Evolutionary conservation across 331 rosid genomes (phyloP).

Genomic region (Prunus yedoensis): DNA sequence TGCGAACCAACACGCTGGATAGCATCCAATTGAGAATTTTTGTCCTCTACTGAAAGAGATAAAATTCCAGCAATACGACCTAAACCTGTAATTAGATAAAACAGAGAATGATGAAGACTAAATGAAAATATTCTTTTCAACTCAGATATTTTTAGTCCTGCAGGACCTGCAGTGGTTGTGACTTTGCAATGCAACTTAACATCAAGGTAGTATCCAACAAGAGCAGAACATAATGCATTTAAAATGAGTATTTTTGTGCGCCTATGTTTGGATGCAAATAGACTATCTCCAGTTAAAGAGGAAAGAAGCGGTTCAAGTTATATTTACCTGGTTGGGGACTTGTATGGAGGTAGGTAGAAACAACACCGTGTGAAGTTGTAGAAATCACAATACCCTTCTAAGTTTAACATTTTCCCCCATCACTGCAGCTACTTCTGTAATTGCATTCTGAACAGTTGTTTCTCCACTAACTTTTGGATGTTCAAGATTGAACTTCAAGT

Average conservation of each 20-base stretch:
- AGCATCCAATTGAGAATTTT: slow-evolving; percentile 50
- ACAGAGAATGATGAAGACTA: slow-evolving; percentile 5
- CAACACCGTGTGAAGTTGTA: slow-evolving; percentile 52
- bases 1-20: slow-evolving; percentile 82
- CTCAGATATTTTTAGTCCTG: neutral
- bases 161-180: neutral
- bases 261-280: neutral
- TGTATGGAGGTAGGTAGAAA: slow-evolving; percentile 86
- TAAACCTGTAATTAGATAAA: slow-evolving; percentile 51
- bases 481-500: slow-evolving; percentile 58
- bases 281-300: neutral
- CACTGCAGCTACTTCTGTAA: slow-evolving; percentile 84
- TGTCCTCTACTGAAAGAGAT: slow-evolving; percentile 72
- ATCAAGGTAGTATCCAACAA: neutral
- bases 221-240: neutral
- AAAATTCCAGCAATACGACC: slow-evolving; percentile 95
- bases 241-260: neutral
- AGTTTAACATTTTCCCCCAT: slow-evolving; percentile 92
- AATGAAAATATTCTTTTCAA: slow-evolving; percentile 4
- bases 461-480: slow-evolving; percentile 83
- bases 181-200: neutral
- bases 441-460: slow-evolving; percentile 71
- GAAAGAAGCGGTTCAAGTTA: neutral
- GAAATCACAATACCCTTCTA: slow-evolving; percentile 66
- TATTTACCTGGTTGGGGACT: slow-evolving; percentile 79